A percentile compares a stretch with the other conserved stretches of the same genome.
These are phyloP conservation scores for Seminavis robusta DNA, from an alignment of 108 stramenopile genomes.

Conservation along the genomic window DNA sequence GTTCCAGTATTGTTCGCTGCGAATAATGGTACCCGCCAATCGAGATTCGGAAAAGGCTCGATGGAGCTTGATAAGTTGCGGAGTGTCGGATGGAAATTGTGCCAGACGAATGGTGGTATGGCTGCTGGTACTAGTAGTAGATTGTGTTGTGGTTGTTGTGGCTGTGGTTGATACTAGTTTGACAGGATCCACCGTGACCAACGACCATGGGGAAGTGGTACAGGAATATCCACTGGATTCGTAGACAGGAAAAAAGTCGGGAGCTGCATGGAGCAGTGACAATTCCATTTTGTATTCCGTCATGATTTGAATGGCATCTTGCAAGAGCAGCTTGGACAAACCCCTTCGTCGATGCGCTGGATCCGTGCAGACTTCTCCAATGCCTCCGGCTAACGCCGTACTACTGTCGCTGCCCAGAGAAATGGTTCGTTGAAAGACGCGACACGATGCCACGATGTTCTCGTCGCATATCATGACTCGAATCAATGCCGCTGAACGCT, in stretches of 20 bases:
- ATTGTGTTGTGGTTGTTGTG: not conserved
- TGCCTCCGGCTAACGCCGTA: conserved; percentile 44
- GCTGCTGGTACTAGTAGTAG: not conserved
- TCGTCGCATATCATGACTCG: conserved; percentile 34
- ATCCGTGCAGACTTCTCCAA: conserved; percentile 77
- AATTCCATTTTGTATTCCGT: conserved; percentile 32
- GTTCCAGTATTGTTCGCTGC: conserved; percentile 62
- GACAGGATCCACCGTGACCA: conserved; percentile 22
- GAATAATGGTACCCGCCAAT: conserved; percentile 55
- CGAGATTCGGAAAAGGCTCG: conserved; percentile 51
- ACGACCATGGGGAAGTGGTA: conserved; percentile 47
- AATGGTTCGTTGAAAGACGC: conserved; percentile 56
- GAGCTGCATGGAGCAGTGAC: conserved; percentile 65
- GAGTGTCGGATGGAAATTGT: conserved; percentile 54
- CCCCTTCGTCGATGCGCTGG: conserved; percentile 50
- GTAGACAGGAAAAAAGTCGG: conserved; percentile 62
- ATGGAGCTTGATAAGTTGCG: conserved; percentile 42
- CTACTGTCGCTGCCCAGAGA: conserved; percentile 11
- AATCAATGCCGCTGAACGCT: conserved; percentile 36
- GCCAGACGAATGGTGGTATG: conserved; percentile 33
- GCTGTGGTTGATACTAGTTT: not conserved
- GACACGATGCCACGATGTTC: conserved; percentile 59
- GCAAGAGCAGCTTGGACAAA: conserved; percentile 48
- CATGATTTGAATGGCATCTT: conserved; percentile 64
- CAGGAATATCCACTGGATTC: conserved; percentile 38